These are phyloP conservation scores for Aquilaria yunnanensis DNA, from an alignment of 345 rosid species.

Conservation along the genomic window DNA sequence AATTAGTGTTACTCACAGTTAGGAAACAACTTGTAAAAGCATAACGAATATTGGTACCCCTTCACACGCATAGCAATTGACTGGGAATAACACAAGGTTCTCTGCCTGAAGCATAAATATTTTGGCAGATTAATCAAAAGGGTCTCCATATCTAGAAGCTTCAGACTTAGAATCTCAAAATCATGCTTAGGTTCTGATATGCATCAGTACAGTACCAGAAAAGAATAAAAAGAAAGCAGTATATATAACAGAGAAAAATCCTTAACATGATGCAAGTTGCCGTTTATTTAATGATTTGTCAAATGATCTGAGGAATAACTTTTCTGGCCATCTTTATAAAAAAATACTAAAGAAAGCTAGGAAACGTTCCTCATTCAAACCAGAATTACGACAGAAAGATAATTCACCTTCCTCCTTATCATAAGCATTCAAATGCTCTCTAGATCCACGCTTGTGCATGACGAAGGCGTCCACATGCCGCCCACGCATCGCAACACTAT, in stretches of 20 bases:
- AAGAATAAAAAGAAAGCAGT: neutral
- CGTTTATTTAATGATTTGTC: too few species aligned
- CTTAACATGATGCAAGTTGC: too few species aligned
- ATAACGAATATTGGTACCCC: neutral
- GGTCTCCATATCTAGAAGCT: neutral
- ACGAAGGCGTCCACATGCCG: constrained; percentile 44
- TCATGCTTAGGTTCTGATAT: too few species aligned
- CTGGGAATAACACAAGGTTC: too few species aligned
- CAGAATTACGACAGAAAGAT: constrained; percentile 7
- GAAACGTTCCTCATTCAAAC: neutral
- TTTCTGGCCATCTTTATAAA: neutral
- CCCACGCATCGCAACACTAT: constrained; percentile 50
- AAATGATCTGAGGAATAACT: too few species aligned
- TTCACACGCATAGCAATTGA: too few species aligned
- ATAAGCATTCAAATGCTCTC: constrained; percentile 31
- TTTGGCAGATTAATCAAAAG: neutral
- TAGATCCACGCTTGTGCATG: constrained; percentile 48
- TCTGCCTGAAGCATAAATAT: too few species aligned
- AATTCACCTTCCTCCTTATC: constrained; percentile 56
- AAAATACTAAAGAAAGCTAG: neutral
- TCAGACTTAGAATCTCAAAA: neutral
- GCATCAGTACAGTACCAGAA: too few species aligned
- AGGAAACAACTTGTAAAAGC: neutral
- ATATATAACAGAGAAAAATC: too few species aligned
- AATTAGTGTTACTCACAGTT: neutral